Conservation (phyloP, 768 basidiomycete species). For the Termitomyces sp. region DNA sequence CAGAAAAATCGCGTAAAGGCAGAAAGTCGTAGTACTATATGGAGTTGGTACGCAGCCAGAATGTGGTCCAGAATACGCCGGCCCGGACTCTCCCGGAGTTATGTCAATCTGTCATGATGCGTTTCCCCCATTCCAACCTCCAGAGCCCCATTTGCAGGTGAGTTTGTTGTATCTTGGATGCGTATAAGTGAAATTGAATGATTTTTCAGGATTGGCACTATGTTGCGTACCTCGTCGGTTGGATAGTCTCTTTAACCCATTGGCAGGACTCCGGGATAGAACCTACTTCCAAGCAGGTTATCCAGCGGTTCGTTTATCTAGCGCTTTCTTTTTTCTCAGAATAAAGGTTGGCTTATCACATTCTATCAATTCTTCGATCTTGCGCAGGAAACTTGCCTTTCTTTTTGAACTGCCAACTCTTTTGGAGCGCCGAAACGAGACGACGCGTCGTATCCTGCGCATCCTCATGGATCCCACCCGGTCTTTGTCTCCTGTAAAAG, state of each 20-base stretch:
- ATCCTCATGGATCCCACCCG: slow-evolving; percentile 14
- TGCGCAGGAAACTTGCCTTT: slow-evolving; percentile 14
- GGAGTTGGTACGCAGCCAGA: too few relatives aligned
- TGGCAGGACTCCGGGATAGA: background rate
- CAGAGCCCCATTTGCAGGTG: slow-evolving; percentile 7
- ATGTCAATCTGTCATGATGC: background rate
- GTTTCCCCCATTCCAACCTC: slow-evolving; percentile 11
- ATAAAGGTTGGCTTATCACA: background rate
- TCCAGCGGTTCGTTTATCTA: slow-evolving; percentile 8
- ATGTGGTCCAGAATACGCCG: background rate
- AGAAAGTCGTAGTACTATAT: too few relatives aligned
- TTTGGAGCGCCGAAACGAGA: slow-evolving; percentile 11
- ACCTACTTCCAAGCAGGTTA: background rate
- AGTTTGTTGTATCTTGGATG: background rate
- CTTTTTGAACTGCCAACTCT: slow-evolving; percentile 8
- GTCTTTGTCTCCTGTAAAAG: background rate
- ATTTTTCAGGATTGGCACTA: slow-evolving; percentile 11
- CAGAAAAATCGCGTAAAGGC: too few relatives aligned
- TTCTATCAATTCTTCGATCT: background rate
- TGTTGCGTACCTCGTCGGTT: slow-evolving; percentile 15
- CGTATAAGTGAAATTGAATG: background rate
- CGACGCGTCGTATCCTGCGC: slow-evolving; percentile 20
- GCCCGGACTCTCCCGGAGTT: slow-evolving; percentile 1
- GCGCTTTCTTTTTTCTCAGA: background rate
- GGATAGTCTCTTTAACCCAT: slow-evolving; percentile 11